Evolutionary conservation across 2,329 filamentous ascomycete species (phyloP).

Genomic region (Penicillium occitanis): DNA sequence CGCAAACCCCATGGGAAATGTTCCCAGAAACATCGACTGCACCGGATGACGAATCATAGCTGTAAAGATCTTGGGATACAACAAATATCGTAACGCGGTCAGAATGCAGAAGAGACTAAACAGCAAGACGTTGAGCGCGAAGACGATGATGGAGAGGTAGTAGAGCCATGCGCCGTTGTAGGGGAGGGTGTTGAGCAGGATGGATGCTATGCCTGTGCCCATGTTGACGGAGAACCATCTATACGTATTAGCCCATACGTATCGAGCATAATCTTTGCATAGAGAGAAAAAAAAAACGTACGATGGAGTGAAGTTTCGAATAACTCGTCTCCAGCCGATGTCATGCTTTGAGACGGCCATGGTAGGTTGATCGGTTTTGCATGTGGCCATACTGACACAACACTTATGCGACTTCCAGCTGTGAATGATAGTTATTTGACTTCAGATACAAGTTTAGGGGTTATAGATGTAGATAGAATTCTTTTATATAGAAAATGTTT

Average conservation of each 20-base stretch:
- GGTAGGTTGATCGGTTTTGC: neutral
- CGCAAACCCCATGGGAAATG: conserved; percentile 67
- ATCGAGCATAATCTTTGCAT: neutral
- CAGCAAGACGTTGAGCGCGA: conserved; percentile 38
- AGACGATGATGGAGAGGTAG: conserved; percentile 40
- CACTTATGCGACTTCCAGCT: neutral
- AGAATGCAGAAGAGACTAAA: conserved; percentile 44
- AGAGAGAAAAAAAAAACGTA: conserved; percentile 24
- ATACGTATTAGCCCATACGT: neutral
- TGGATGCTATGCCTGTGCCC: conserved; percentile 46
- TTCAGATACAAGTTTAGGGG: neutral
- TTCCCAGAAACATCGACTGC: conserved; percentile 68
- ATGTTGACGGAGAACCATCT: conserved; percentile 47
- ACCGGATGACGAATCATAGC: conserved; percentile 67
- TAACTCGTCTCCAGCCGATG: conserved; percentile 5
- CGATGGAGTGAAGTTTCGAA: conserved; percentile 46
- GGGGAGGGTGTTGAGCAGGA: conserved; percentile 38
- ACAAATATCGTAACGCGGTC: conserved; percentile 59
- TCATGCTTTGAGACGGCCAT: conserved; percentile 2
- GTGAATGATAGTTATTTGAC: neutral
- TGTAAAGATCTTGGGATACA: conserved; percentile 66
- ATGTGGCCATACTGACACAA: neutral
- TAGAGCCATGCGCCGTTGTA: conserved; percentile 43
- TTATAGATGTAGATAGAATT: neutral
- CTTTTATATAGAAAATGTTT: neutral